Conservation (phyloP, 2,329 filamentous ascomycete species). For the Dactylellina drechsleri region DNA sequence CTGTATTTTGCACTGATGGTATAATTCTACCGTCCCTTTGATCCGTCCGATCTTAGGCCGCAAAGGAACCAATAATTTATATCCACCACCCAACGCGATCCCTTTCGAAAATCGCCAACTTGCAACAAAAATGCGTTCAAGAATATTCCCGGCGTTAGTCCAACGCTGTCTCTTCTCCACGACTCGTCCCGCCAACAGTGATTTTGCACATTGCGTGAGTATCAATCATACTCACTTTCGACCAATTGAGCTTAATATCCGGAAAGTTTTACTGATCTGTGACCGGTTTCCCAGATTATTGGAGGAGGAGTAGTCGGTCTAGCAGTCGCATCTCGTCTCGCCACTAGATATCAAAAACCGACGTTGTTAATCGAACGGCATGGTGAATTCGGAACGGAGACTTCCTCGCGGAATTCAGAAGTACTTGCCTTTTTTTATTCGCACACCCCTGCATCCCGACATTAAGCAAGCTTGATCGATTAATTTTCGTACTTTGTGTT, state of each 20-base stretch:
- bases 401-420: conserved; percentile 89
- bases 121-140: conserved; percentile 24
- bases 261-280: too few relatives aligned
- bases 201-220: conserved; percentile 62
- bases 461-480: too few relatives aligned
- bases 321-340: conserved; percentile 78
- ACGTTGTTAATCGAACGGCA: conserved; percentile 87
- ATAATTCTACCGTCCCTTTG: too few relatives aligned
- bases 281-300: conserved; percentile 65
- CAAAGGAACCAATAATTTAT: too few relatives aligned
- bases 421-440: conserved; percentile 60
- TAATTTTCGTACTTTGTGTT: too few relatives aligned
- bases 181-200: conserved; percentile 58
- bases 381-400: conserved; percentile 79
- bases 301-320: conserved; percentile 81
- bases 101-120: too few relatives aligned
- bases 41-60: too few relatives aligned
- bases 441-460: too few relatives aligned
- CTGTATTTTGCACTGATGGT: too few relatives aligned
- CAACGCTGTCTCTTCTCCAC: conserved; percentile 59
- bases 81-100: too few relatives aligned
- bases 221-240: background rate
- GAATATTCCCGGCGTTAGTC: conserved; percentile 22
- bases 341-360: conserved; percentile 68
- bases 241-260: background rate